phyloP scores from a whole-genome alignment of 2,329 filamentous ascomycete genomes.

The Ophiostoma perfectum region DNA sequence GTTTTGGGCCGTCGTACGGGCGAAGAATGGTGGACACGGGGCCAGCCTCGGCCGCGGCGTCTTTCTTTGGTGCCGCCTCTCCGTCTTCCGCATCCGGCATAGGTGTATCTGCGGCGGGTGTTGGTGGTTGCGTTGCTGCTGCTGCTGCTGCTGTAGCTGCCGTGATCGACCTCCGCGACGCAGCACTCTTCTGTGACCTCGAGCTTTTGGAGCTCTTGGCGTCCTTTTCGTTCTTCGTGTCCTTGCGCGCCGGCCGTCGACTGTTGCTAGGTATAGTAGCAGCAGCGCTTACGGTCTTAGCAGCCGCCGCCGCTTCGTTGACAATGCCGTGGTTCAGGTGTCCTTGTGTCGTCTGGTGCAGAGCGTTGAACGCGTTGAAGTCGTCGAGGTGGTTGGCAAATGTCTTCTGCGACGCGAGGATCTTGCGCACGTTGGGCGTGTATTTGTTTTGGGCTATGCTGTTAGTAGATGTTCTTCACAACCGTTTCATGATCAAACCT shows the following conservation, averaged over 20 bases:
- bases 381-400: conserved; percentile 80
- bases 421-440: conserved; percentile 67
- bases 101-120: conserved; percentile 32
- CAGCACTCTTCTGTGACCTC: neutral
- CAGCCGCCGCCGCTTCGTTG: conserved; percentile 13
- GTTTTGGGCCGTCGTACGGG: conserved; percentile 32
- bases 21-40: conserved; percentile 34
- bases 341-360: conserved; percentile 34
- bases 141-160: conserved; percentile 11
- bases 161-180: conserved; percentile 12
- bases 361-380: conserved; percentile 60
- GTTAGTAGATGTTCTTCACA: too few species aligned
- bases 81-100: conserved; percentile 37
- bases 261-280: conserved; percentile 13
- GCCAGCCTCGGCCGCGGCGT: neutral
- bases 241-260: conserved; percentile 18
- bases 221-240: conserved; percentile 10
- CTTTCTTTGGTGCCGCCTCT: neutral
- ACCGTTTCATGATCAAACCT: too few species aligned
- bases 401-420: conserved; percentile 74
- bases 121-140: neutral
- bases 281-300: conserved; percentile 10
- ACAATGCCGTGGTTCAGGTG: conserved; percentile 28
- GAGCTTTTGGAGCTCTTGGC: neutral
- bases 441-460: conserved; percentile 46